These are phyloP conservation scores for Colletotrichum phormii DNA, from an alignment of 2,329 filamentous ascomycete species.

Conservation along the genomic window DNA sequence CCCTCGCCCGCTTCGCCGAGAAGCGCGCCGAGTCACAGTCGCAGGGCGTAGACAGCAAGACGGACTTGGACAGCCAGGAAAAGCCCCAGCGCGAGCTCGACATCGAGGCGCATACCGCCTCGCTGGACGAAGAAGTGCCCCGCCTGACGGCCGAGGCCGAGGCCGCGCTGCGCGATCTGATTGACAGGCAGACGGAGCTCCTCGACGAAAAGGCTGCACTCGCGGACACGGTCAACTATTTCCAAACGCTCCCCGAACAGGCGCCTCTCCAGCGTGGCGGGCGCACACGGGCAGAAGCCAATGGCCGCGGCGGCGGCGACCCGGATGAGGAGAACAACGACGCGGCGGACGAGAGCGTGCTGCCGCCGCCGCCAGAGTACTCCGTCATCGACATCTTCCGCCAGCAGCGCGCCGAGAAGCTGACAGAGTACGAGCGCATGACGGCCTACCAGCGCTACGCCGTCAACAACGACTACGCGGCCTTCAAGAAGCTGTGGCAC, in stretches of 20 bases:
- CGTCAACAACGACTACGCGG: constrained; percentile 67
- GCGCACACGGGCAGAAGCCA: constrained; percentile 33
- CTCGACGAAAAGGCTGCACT: constrained; percentile 60
- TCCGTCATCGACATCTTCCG: constrained; percentile 50
- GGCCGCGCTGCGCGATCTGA: constrained; percentile 56
- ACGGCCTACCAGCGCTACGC: constrained; percentile 62
- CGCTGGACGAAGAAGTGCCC: constrained; percentile 54
- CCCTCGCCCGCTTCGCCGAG: constrained; percentile 46
- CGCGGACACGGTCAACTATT: constrained; percentile 43
- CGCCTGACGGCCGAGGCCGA: constrained; percentile 59
- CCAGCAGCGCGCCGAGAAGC: constrained; percentile 50
- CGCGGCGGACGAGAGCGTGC: constrained; percentile 40
- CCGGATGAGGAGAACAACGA: constrained; percentile 40
- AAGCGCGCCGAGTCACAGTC: constrained; percentile 49
- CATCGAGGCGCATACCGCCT: constrained; percentile 51
- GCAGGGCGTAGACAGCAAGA: not conserved
- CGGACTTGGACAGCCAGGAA: constrained; percentile 36
- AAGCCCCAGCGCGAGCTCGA: constrained; percentile 50
- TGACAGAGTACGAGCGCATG: constrained; percentile 55
- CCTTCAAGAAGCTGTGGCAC: constrained; percentile 70
- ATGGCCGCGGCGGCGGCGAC: constrained; percentile 18
- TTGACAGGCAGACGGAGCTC: constrained; percentile 62
- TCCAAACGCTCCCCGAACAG: constrained; percentile 25
- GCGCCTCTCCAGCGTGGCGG: constrained; percentile 33
- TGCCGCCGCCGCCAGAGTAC: constrained; percentile 29